Conservation (phyloP, 768 basidiomycete genomes). For the Hydnomerulius pinastri region DNA sequence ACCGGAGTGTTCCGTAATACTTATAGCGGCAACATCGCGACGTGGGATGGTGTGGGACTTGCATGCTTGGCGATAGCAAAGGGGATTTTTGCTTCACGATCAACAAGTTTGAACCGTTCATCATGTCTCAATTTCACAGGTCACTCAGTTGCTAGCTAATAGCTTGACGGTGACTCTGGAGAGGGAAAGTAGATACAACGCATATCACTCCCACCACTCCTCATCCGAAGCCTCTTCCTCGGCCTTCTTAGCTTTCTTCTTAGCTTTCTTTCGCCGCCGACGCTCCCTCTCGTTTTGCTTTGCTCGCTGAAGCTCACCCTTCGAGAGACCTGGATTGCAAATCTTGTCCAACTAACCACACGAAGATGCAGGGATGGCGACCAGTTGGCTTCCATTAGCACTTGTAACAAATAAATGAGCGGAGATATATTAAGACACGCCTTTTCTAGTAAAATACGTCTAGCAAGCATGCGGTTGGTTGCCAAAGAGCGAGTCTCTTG, state of each 20-base stretch:
- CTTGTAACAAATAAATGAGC: not conserved
- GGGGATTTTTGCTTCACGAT: too few relatives aligned
- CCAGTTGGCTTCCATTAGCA: conserved; percentile 19
- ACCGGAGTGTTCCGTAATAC: conserved; percentile 27
- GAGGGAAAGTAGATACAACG: too few relatives aligned
- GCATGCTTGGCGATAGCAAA: too few relatives aligned
- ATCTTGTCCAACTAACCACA: conserved; percentile 63
- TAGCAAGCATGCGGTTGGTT: conserved; percentile 77
- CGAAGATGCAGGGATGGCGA: conserved; percentile 1
- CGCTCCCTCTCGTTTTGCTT: conserved; percentile 77
- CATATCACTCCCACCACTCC: conserved; percentile 11
- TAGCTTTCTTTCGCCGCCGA: conserved; percentile 75
- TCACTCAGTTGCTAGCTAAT: too few relatives aligned
- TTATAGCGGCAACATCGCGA: conserved; percentile 1
- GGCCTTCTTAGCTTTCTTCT: conserved; percentile 55
- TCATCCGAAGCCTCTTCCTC: conserved; percentile 13
- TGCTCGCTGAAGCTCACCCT: conserved; percentile 65
- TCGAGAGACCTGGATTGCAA: conserved; percentile 76
- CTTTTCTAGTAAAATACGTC: conserved; percentile 75
- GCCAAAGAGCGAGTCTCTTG: conserved; percentile 87
- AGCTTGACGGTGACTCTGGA: too few relatives aligned
- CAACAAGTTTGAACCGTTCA: too few relatives aligned
- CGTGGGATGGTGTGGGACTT: not conserved
- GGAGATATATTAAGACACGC: conserved; percentile 45
- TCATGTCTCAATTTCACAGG: too few relatives aligned